A percentile compares a stretch with the other conserved stretches of the same genome.
These are phyloP conservation scores for Rhodotorula sp. DNA, from an alignment of 1,284 basidiomycete species.

Conservation along the genomic window DNA sequence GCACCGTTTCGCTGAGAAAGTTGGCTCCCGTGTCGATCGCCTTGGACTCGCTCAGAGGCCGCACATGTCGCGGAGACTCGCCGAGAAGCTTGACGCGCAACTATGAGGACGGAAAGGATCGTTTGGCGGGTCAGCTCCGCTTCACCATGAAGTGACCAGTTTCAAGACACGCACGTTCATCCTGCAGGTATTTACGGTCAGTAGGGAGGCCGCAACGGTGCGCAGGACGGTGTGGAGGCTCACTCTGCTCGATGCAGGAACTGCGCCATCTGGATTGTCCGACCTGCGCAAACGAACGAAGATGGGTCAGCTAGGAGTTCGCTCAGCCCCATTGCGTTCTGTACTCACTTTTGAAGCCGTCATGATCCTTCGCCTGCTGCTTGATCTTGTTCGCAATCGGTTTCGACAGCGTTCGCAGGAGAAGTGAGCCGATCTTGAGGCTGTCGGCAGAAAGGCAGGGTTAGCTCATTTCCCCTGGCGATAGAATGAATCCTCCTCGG, in stretches of 20 bases:
- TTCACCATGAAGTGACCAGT: rapidly evolving
- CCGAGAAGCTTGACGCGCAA: constrained; percentile 34
- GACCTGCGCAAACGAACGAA: background rate
- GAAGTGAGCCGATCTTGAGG: constrained; percentile 29
- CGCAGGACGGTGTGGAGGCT: background rate
- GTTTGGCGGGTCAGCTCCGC: background rate
- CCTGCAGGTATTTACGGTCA: background rate
- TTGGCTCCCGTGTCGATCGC: constrained; percentile 41
- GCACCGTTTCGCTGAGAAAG: constrained; percentile 35
- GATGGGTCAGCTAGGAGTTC: background rate
- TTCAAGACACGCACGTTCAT: constrained; percentile 15
- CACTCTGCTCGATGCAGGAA: constrained; percentile 28
- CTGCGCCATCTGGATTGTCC: constrained; percentile 25
- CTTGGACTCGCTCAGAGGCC: constrained; percentile 36
- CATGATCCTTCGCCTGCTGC: constrained; percentile 40
- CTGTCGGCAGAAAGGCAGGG: background rate
- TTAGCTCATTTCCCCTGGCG: too few relatives aligned
- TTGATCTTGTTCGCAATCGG: constrained; percentile 44
- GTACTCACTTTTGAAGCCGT: constrained; percentile 23
- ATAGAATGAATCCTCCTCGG: background rate
- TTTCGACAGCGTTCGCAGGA: constrained; percentile 42
- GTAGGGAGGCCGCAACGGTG: background rate
- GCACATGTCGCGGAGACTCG: constrained; percentile 35
- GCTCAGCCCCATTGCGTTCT: constrained; percentile 14
- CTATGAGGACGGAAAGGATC: background rate